Percentiles rank a stretch among this genome's conserved stretches.
phyloP scores from a whole-genome alignment of 1,284 basidiomycete genomes.

The Malassezia slooffiae region DNA sequence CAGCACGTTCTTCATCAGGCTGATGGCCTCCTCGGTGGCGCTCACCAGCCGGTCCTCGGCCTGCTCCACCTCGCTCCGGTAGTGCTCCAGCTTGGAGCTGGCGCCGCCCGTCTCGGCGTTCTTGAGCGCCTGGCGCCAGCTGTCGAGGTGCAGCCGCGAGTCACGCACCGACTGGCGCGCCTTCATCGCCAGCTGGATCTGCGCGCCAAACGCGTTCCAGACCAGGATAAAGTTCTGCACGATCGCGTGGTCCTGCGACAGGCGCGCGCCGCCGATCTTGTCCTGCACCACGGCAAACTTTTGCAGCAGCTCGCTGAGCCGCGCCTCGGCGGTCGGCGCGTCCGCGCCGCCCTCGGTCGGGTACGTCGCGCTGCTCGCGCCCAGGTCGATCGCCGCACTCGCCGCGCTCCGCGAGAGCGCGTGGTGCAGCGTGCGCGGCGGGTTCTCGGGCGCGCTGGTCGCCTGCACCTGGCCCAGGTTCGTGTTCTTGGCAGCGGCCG shows the following conservation, averaged over 20 bases:
- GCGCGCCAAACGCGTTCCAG: conserved; percentile 53
- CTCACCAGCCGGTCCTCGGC: conserved; percentile 60
- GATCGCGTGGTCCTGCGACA: conserved; percentile 71
- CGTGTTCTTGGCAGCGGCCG: conserved; percentile 62
- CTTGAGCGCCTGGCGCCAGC: conserved; percentile 40
- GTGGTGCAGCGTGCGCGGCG: conserved; percentile 79
- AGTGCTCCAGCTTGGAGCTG: conserved; percentile 27
- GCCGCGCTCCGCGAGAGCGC: conserved; percentile 75
- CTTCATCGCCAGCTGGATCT: conserved; percentile 42
- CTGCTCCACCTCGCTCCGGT: conserved; percentile 38
- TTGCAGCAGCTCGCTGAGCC: conserved; percentile 59
- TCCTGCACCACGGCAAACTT: conserved; percentile 75
- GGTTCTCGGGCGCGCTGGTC: conserved; percentile 48
- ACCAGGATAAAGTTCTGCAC: conserved; percentile 66
- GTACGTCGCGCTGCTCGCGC: conserved; percentile 21
- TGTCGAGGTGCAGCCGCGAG: conserved; percentile 41
- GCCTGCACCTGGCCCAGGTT: conserved; percentile 58
- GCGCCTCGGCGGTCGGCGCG: conserved; percentile 19
- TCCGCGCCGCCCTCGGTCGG: conserved; percentile 17
- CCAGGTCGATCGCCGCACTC: conserved; percentile 56
- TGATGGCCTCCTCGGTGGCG: conserved; percentile 94
- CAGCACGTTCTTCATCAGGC: conserved; percentile 91
- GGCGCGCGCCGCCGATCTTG: conserved; percentile 70
- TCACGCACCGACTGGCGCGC: conserved; percentile 40
- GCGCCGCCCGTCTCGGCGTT: conserved; percentile 23